phyloP scores from a whole-genome alignment of 2,329 filamentous ascomycete species.

The Penicillium fuscoglaucum region DNA sequence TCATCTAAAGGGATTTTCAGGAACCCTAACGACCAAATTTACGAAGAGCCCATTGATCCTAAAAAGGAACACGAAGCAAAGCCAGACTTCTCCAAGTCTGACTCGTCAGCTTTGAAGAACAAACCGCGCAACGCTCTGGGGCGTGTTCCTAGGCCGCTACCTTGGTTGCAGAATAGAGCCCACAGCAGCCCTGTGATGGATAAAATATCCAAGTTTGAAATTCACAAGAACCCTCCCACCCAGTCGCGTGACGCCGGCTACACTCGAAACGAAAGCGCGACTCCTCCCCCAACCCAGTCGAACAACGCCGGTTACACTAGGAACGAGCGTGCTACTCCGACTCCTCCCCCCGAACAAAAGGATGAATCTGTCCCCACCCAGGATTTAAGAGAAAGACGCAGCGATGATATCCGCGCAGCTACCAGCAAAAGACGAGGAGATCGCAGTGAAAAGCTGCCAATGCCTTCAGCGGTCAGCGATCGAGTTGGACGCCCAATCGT shows the following conservation, averaged over 20 bases:
- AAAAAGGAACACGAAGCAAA: conserved; percentile 24
- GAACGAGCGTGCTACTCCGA: conserved; percentile 52
- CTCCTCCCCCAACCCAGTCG: conserved; percentile 62
- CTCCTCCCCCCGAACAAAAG: conserved; percentile 31
- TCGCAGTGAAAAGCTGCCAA: conserved; percentile 81
- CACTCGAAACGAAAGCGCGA: conserved; percentile 59
- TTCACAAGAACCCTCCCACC: conserved; percentile 78
- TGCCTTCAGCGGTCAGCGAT: conserved; percentile 87
- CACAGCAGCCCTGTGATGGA: conserved; percentile 47
- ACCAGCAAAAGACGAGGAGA: conserved; percentile 88
- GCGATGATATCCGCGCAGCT: conserved; percentile 84
- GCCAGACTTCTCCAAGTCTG: conserved; percentile 33
- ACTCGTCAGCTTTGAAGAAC: conserved; percentile 53
- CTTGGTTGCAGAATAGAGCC: conserved; percentile 34
- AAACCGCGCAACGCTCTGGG: conserved; percentile 66
- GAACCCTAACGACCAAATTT: conserved; percentile 66
- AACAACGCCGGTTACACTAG: conserved; percentile 76
- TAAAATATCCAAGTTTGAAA: conserved; percentile 63
- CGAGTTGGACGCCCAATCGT: conserved; percentile 89
- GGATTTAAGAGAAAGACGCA: conserved; percentile 77
- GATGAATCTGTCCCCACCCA: conserved; percentile 58
- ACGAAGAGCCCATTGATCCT: conserved; percentile 74
- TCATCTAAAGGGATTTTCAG: conserved; percentile 55
- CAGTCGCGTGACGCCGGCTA: conserved; percentile 82
- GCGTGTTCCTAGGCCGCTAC: conserved; percentile 44